Base-by-base conservation (phyloP, 306 rosid species). In the Begonia peltatifolia region DNA sequence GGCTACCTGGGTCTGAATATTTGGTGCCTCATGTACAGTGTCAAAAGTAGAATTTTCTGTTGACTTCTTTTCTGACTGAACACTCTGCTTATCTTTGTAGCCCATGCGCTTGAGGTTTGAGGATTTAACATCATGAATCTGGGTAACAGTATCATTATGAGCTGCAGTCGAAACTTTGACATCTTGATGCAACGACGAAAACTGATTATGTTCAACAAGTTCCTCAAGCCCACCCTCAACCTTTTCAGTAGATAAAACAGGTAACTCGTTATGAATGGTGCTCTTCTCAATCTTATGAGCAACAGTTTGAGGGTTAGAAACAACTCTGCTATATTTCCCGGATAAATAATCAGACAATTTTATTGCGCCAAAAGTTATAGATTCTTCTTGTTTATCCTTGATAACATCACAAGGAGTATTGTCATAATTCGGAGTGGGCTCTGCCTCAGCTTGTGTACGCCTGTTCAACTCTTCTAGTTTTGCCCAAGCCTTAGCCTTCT, bases 391-490 rank as follows among this genome's bases (percentile, higher is more conserved):
- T 81, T 71, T 74, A 65, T 65, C 65, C 66, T 62, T 83, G 56
- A 72, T 15, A 20, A 67, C 59, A 73, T 68, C 71, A 60, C 62
- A 62, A 36, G 74, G 52, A 59, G 60, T 67, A 63, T 55, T 62
- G 60, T 68, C 86, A 64, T 48, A 25, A 62, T 62, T 64, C 59
- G 61, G 71, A 56, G 48, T 73, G 56, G 82, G 73, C 20, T 65
- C 85, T 20, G 69, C 79, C 63, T 47, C 68, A 22, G 65, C 70
- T 67, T 59, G 74, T 36, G 78, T 55, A 51, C 79, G 86, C 68
- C 65, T 75, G 59, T 83, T 71, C 66, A 83, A 69, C 76, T 86
- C 99, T 56, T 90, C 94, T 63, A 86, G 72, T 63, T 79, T 90
- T 2, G 84, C 95, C 23, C 22, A 72, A 66, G 99, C 94, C 76